phyloP scores from a whole-genome alignment of 441 rosid species.

The Populus hybrid region DNA sequence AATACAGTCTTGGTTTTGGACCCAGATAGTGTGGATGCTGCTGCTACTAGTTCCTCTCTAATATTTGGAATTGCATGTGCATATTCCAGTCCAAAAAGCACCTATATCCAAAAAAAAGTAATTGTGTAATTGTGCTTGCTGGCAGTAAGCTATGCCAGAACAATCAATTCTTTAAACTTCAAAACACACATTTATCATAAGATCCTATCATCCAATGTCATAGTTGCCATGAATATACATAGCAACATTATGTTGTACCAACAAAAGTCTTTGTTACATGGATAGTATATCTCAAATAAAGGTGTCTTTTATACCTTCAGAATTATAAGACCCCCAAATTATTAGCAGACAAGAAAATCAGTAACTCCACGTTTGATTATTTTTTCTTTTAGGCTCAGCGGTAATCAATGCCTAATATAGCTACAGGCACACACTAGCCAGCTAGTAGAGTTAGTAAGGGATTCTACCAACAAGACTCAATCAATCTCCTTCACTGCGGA shows the following conservation, averaged over 20 bases:
- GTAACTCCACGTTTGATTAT: neutral
- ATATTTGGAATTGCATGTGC: slow-evolving; percentile 55
- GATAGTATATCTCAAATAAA: too few relatives aligned
- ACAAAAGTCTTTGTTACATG: neutral
- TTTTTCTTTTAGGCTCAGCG: neutral
- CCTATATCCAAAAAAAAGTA: slow-evolving; percentile 36
- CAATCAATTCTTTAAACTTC: neutral
- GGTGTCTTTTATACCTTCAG: neutral
- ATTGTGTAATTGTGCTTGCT: neutral
- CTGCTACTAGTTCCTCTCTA: slow-evolving; percentile 39
- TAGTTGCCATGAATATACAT: neutral
- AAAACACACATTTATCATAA: neutral
- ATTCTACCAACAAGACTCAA: neutral
- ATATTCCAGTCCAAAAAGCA: slow-evolving; percentile 84
- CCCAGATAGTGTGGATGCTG: slow-evolving; percentile 25
- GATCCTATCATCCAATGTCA: neutral
- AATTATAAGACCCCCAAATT: neutral
- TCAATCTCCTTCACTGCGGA: neutral
- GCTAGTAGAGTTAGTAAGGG: neutral
- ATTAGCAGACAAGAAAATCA: neutral
- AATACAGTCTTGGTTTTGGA: slow-evolving; percentile 24
- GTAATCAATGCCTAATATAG: neutral
- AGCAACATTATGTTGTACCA: neutral
- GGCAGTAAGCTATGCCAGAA: slow-evolving; percentile 6
- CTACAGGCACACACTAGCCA: neutral